Base-by-base conservation (phyloP, 441 rosid genomes). In the Kokia cookei region DNA sequence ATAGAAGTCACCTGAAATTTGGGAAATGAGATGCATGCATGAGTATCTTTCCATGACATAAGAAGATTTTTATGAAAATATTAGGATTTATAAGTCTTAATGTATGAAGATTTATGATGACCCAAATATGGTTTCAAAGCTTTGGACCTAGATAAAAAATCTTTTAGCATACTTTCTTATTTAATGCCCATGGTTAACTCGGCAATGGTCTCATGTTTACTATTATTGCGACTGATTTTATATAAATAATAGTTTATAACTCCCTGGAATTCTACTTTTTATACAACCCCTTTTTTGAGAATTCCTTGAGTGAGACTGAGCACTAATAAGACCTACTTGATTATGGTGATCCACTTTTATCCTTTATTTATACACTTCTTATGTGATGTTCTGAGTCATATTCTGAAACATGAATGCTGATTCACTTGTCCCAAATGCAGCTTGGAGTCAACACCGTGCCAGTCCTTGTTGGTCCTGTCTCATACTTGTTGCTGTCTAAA, bases 371-470 rank as follows among this genome's bases (percentile, higher is more conserved):
- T 48, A 15, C 11, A 42, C 11, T 40, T 37, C 5, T 75, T 58
- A 27, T 59, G 45, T 24, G 24, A 26, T 80, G 53, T 42, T 57
- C 43, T 35, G 47, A 3, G 11, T 32, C 26, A 27, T 57, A 22
- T 24, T 45, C 29, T 66, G 42, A 47, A 26, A 50, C 59, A 12
- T 63, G 32, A n/a, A 62, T 57, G 22, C 43, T 69, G 61, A 79
- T 55, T 22, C 2, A 72, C 48, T 69, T 69, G 55, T 82, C 71
- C 55, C 57, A 43, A 7, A 27, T 79, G 82, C 91, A 94, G 98
- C 96, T 89, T 70, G 98, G 99, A 76, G 87, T 93, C 14, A 86
- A 95, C 17, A 95, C 99, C 4, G 87, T 93, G 51, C 99, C 99
- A 43, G 87, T 93, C 77, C 90, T 94, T 83, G 67, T 93, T 82